Evolutionary conservation across 2,329 filamentous ascomycete species (phyloP).

Genomic region (Corniculantispora saksenae): DNA sequence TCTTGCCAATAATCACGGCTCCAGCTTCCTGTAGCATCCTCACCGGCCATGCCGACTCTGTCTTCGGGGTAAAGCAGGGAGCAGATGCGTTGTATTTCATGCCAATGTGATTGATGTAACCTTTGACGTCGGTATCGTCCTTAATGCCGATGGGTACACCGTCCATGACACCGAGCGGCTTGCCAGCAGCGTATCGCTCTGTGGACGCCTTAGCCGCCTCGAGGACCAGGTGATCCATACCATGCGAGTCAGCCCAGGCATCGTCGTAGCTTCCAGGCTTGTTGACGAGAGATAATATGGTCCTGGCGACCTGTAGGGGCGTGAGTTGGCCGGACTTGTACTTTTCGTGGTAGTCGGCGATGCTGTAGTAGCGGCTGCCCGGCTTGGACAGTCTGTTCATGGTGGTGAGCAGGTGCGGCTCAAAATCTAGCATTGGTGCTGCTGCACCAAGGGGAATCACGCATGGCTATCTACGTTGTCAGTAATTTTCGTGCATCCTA

Average conservation of each 20-base stretch:
- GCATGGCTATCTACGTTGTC: constrained; percentile 45
- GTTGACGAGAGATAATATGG: constrained; percentile 69
- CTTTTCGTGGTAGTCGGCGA: constrained; percentile 74
- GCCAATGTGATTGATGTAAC: constrained; percentile 68
- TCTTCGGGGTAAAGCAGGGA: constrained; percentile 50
- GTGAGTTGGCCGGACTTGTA: constrained; percentile 71
- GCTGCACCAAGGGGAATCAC: constrained; percentile 53
- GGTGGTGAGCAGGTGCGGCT: constrained; percentile 41
- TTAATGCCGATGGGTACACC: constrained; percentile 84
- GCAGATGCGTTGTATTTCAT: constrained; percentile 60
- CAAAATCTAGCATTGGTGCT: constrained; percentile 41
- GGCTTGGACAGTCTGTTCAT: constrained; percentile 43
- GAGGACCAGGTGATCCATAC: constrained; percentile 56
- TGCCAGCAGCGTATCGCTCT: constrained; percentile 67
- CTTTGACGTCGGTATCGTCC: constrained; percentile 73
- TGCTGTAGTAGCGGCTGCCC: constrained; percentile 64
- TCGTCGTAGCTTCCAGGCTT: constrained; percentile 67
- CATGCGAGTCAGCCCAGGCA: constrained; percentile 71
- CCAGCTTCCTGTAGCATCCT: constrained; percentile 71
- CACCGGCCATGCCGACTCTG: constrained; percentile 69
- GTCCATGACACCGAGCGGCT: constrained; percentile 69
- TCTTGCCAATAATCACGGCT: constrained; percentile 73
- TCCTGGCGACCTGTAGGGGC: constrained; percentile 70
- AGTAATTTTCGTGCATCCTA: no score
- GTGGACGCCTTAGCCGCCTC: constrained; percentile 74